These are phyloP conservation scores for Penicillium daleae DNA, from an alignment of 495 filamentous ascomycete species.

Conservation along the genomic window DNA sequence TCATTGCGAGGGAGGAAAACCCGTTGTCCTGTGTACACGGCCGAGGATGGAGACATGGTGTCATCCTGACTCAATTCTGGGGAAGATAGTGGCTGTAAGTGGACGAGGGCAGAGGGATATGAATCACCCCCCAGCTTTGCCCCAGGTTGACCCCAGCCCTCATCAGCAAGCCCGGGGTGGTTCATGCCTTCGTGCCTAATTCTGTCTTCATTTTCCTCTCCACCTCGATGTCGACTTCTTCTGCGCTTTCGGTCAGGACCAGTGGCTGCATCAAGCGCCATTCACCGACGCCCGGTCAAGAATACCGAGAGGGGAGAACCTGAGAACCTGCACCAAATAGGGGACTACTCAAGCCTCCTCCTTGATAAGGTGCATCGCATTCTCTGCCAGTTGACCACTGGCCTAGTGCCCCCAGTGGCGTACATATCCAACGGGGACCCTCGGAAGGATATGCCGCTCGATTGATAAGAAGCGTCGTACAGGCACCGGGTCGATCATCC, in stretches of 20 bases:
- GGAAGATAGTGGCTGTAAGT: slow-evolving; percentile 4
- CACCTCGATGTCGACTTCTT: neutral
- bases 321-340: slow-evolving; percentile 27
- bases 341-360: slow-evolving; percentile 14
- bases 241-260: slow-evolving; percentile 21
- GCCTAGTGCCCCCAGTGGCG: neutral
- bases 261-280: slow-evolving; percentile 17
- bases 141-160: neutral
- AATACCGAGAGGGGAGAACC: slow-evolving; percentile 11
- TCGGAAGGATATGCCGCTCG: slow-evolving; percentile 45
- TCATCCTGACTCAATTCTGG: slow-evolving; percentile 18
- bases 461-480: slow-evolving; percentile 43
- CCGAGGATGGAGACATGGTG: slow-evolving; percentile 11
- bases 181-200: neutral
- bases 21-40: slow-evolving; percentile 18
- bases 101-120: neutral
- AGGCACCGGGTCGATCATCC: slow-evolving; percentile 39
- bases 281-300: slow-evolving; percentile 16
- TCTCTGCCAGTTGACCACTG: neutral
- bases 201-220: neutral
- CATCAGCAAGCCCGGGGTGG: neutral
- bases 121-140: neutral
- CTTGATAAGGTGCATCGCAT: neutral
- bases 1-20: slow-evolving; percentile 9
- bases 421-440: slow-evolving; percentile 34